Evolutionary conservation across 163 green algal genomes (phyloP), one percentile per base, ranked within the genome.

Genomic region (Trebouxiophyceae sp.): DNA sequence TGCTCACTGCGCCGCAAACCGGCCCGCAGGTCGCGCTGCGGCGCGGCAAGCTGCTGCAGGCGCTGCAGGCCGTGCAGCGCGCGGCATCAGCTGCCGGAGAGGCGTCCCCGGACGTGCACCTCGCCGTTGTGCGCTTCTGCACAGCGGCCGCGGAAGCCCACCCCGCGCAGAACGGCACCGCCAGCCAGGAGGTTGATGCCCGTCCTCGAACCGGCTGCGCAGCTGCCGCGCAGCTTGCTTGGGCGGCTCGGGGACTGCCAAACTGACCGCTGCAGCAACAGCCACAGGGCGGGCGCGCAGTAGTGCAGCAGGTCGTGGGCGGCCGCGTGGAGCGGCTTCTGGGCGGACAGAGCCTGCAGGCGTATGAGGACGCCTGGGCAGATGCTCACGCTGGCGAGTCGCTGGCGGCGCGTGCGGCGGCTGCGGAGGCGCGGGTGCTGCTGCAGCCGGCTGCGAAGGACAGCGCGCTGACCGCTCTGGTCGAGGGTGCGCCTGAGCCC

Each of bases 41-140:
- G 12, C 72, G 71, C 47, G 69, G 69, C 28, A 68, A 71, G 32
- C 63, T 83, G 65, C 74, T 96, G 70, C 69, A 92, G 67, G 86
- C 85, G 60, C 66, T 91, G 60, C 73, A 76, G 26, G 85, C 85
- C 4, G 80, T 84, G 8, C 72, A 87, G 62, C 71, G 76, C 30
- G 87, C 84, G 22, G n/a, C 62, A 7, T 55, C 57, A 31, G 44
- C 86, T 29, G 68, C 56, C 5, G 87, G 87, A 0, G 31, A 50
- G 39, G 8, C 12, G 39, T 61, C 90, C 70, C 84, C 86, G 0
- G 74, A 80, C 19, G 86, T 85, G 33, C 85, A 92, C 71, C 33
- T 65, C 61, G 50, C 79, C 46, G 33, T 78, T 5, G 57, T 73
- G 28, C 69, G 69, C 20, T 63, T 81, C 28, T 70, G 63, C 69